Evolutionary conservation across 2,329 filamentous ascomycete genomes (phyloP), one percentile per base, ranked within the genome.

Genomic region (Colletotrichum orbiculare): DNA sequence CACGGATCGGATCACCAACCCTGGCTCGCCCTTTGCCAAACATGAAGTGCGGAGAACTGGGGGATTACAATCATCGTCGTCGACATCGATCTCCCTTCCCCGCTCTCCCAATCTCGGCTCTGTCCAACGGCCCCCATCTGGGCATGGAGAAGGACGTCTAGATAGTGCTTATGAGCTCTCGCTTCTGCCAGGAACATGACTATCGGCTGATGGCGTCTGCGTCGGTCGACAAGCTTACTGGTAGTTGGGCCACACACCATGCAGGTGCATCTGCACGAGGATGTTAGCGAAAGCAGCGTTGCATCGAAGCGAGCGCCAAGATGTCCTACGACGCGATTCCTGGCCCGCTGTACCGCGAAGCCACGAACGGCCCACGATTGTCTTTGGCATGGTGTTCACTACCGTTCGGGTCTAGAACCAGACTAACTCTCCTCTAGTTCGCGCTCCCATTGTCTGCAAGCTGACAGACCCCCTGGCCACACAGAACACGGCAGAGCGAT

Each of bases 311-410:
- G 37, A 4, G 41, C 41, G 60, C 54, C 50, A 64, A 66, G 64
- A 45, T 43, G 42, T 37, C 9, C 42, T 39, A 37, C 45, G 41
- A 52, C 49, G 39, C 64, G 60, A 60, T 66, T 66, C 50, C 64
- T 66, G 60, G 64, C 64, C 64, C 64, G 64, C 37, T 45, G 35
- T 49, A 50, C 64, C 64, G 64, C 37, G 45, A 62, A 41, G 46
- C 48, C 17, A 42, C 39, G 1, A 10, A 46, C 37, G n/a, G 55
- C 46, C 42, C 55, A 50, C 38, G 52, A 46, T 60, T 33, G 11
- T 13, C 15, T 8, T 15, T 10, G 37, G 11, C 11, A 33, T 37
- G 9, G 46, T n/a, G 11, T 47, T 45, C 12, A 46, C 42, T 55
- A 46, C 53, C 45, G 39, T 49, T 33, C n/a, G 1, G 2, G 41